These are phyloP conservation scores for Aspergillus sp. DNA, from an alignment of 2,329 filamentous ascomycete species.

Conservation along the genomic window DNA sequence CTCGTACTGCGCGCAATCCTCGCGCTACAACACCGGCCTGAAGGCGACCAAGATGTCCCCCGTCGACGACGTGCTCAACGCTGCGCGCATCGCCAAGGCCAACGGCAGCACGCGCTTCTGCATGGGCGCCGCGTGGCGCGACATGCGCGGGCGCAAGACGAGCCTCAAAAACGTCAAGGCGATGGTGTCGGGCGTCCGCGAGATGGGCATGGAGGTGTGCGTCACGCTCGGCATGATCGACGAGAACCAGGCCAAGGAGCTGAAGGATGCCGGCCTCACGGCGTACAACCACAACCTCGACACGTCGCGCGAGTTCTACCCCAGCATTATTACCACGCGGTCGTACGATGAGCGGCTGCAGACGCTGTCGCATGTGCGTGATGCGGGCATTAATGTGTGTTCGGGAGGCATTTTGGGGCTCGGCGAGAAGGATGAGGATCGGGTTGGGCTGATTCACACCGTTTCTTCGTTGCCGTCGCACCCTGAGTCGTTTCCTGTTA, in stretches of 20 bases:
- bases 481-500: conserved; percentile 88
- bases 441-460: conserved; percentile 78
- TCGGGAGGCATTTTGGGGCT: conserved; percentile 84
- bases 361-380: conserved; percentile 75
- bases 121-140: conserved; percentile 91
- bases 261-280: conserved; percentile 79
- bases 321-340: conserved; percentile 78
- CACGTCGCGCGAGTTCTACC: conserved; percentile 85
- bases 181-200: conserved; percentile 80
- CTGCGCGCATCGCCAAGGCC: conserved; percentile 71
- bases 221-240: conserved; percentile 96
- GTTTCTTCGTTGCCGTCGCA: conserved; percentile 76
- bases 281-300: conserved; percentile 96
- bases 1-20: conserved; percentile 88
- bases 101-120: conserved; percentile 91
- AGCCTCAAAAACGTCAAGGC: conserved; percentile 77
- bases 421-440: conserved; percentile 74
- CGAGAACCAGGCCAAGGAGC: conserved; percentile 71
- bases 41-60: conserved; percentile 75
- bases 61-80: conserved; percentile 76
- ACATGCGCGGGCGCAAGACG: conserved; percentile 88
- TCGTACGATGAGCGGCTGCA: conserved; percentile 82
- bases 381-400: conserved; percentile 87
- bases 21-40: conserved; percentile 73
- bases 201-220: conserved; percentile 83